Conservation (phyloP, 1,284 basidiomycete species). For the Marasmius oreades region DNA sequence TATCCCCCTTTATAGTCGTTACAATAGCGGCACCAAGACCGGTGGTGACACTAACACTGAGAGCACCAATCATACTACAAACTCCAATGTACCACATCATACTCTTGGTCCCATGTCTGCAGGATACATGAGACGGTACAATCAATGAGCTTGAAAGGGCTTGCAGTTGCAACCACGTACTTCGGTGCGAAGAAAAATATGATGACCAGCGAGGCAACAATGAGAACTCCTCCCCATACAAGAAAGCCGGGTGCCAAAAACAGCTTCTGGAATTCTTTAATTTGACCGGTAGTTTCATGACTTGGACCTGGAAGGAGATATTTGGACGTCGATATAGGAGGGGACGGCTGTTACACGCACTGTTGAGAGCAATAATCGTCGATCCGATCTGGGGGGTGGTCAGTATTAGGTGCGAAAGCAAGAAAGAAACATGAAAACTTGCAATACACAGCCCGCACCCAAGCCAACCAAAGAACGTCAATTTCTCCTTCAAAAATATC, state of each 20-base stretch:
- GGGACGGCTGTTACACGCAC: slow-evolving; percentile 26
- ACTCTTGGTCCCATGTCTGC: slow-evolving; percentile 84
- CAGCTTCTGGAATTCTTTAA: slow-evolving; percentile 74
- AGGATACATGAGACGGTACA: not conserved
- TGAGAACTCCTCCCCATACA: slow-evolving; percentile 66
- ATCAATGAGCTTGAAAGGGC: not conserved
- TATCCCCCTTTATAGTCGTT: slow-evolving; percentile 80
- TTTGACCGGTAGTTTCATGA: slow-evolving; percentile 79
- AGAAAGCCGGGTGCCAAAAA: slow-evolving; percentile 90
- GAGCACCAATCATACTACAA: slow-evolving; percentile 95
- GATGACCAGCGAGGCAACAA: slow-evolving; percentile 60
- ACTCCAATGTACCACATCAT: slow-evolving; percentile 97
- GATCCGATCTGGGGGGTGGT: slow-evolving; percentile 66
- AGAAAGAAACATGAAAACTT: slow-evolving; percentile 23
- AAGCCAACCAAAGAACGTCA: slow-evolving; percentile 91
- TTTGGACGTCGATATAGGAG: not conserved
- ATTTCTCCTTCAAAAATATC: slow-evolving; percentile 88
- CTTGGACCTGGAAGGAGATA: slow-evolving; percentile 58
- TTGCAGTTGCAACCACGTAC: slow-evolving; percentile 30
- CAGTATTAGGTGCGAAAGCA: not conserved
- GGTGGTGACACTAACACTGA: slow-evolving; percentile 94
- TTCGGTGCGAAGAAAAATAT: slow-evolving; percentile 80
- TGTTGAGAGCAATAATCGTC: slow-evolving; percentile 79
- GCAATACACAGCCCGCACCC: slow-evolving; percentile 89
- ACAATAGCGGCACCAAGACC: slow-evolving; percentile 93